A percentile compares a stretch with the other conserved stretches of the same genome.
Conservation (phyloP, 1,139 yeast genomes). For the Candida sp. region DNA sequence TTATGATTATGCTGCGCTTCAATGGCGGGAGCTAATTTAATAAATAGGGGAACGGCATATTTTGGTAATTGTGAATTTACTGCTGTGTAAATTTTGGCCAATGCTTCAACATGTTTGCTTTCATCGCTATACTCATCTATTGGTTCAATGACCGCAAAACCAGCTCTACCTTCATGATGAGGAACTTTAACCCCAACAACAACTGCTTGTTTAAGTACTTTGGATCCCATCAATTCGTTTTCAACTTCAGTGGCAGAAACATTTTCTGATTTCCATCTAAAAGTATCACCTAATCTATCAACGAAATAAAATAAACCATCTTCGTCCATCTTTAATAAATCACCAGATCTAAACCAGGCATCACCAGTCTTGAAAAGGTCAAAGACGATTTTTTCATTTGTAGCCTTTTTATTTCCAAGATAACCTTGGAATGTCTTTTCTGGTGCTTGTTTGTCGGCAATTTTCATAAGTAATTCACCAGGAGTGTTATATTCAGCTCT, state of each 20-base stretch:
- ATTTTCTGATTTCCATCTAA: constrained; percentile 96
- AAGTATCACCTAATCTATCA: constrained; percentile 94
- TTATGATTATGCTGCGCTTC: constrained; percentile 81
- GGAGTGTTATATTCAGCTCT: constrained; percentile 53
- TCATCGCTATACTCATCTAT: constrained; percentile 26
- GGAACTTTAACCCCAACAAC: constrained; percentile 91
- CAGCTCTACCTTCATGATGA: constrained; percentile 93
- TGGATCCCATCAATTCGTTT: constrained; percentile 58
- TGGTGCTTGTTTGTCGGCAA: constrained; percentile 59
- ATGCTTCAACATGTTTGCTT: constrained; percentile 23
- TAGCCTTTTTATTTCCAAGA: constrained; percentile 75
- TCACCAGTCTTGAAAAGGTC: constrained; percentile 85
- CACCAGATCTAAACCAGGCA: constrained; percentile 91
- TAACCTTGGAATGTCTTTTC: constrained; percentile 89
- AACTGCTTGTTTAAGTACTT: constrained; percentile 60
- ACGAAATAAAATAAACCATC: constrained; percentile 79
- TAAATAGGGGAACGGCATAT: constrained; percentile 84
- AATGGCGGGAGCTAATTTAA: constrained; percentile 63
- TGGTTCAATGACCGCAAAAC: constrained; percentile 75
- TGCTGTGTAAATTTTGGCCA: constrained; percentile 28
- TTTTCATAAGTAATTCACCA: constrained; percentile 83
- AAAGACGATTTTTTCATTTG: constrained; percentile 66
- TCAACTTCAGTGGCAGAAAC: constrained; percentile 95
- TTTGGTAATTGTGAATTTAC: constrained; percentile 60
- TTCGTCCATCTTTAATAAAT: constrained; percentile 66